Evolutionary conservation across 495 filamentous ascomycete genomes (phyloP), one percentile per base, ranked within the genome.

Genomic region (Penicillium paradoxum): DNA sequence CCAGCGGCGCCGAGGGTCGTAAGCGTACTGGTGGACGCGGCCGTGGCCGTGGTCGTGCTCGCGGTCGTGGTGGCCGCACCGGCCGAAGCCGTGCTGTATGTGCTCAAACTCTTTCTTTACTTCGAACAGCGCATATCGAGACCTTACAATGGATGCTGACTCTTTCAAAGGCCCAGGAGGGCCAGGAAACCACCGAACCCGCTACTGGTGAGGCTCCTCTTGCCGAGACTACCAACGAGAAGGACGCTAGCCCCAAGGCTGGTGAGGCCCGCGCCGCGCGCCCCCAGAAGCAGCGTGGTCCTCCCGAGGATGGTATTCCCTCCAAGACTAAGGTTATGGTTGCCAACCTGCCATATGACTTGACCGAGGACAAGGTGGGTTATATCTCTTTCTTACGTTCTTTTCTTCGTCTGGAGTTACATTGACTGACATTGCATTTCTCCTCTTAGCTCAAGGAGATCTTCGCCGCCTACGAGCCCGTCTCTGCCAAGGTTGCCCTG

Each of bases 311-410:
- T 71, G 93, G 93, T 54, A 90, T 98, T 62, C 90, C 95, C 11
- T 96, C 91, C 71, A 95, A 96, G 84, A 98, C 86, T 76, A 98
- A 98, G 86, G 90, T 98, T 75, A 98, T 98, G 93, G 93, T 98
- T 59, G 93, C 93, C 58, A 98, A 98, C 79, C 82, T 98, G 18
- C 93, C 93, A 17, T 98, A 98, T 69, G 93, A 98, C 73, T 80
- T 97, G 60, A 91, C 83, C 62, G 95, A 98, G 75, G 95, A 97
- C 54, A 96, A 92, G 87, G 92, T 93, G 70, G 49, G 77, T 68
- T 55, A 15, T 7, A 27, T 7, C 24, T 27, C 3, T 34, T 14
- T 22, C n/a, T 22, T 30, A 3, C 4, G 3, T 13, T 2, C 32
- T 14, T 13, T 25, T 27, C 24, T 21, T 17, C 32, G 10, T 42